Evolutionary conservation across 1,139 yeast species (phyloP).

Genomic region (Yamadazyma friedrichii): DNA sequence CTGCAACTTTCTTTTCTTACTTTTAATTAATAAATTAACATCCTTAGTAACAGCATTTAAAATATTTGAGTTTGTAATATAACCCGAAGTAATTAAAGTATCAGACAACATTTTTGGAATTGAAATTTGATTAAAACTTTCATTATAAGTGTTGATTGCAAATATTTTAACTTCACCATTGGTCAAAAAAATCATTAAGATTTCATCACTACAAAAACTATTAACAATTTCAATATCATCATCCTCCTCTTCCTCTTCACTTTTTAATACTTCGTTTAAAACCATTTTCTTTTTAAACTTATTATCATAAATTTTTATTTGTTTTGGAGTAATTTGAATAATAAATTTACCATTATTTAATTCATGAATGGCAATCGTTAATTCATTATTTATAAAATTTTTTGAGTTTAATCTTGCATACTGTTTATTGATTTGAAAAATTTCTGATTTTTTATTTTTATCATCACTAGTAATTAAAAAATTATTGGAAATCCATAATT

Average conservation of each 20-base stretch:
- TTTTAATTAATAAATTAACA: constrained; percentile 28
- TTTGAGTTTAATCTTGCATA: constrained; percentile 64
- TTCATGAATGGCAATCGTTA: constrained; percentile 67
- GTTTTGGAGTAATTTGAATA: constrained; percentile 72
- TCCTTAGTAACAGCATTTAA: constrained; percentile 44
- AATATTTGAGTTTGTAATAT: constrained; percentile 49
- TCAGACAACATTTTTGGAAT: constrained; percentile 56
- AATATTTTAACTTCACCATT: constrained; percentile 57
- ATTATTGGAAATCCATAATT: constrained; percentile 67
- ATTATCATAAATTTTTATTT: constrained; percentile 63
- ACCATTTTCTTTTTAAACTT: constrained; percentile 49
- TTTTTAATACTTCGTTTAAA: constrained; percentile 30
- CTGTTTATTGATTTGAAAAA: constrained; percentile 67
- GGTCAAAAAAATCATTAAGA: constrained; percentile 50
- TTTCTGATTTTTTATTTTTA: constrained; percentile 61
- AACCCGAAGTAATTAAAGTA: constrained; percentile 68
- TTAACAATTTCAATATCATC: constrained; percentile 50
- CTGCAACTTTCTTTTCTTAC: constrained; percentile 31
- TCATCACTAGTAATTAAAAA: constrained; percentile 76
- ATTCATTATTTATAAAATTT: constrained; percentile 61
- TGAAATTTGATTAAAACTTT: constrained; percentile 33
- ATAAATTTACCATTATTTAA: constrained; percentile 59
- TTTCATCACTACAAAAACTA: constrained; percentile 51
- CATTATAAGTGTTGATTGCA: constrained; percentile 41
- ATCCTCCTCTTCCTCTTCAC: constrained; percentile 13